phyloP scores from a whole-genome alignment of 176 grass and related monocot species.

The Musa beccarii region DNA sequence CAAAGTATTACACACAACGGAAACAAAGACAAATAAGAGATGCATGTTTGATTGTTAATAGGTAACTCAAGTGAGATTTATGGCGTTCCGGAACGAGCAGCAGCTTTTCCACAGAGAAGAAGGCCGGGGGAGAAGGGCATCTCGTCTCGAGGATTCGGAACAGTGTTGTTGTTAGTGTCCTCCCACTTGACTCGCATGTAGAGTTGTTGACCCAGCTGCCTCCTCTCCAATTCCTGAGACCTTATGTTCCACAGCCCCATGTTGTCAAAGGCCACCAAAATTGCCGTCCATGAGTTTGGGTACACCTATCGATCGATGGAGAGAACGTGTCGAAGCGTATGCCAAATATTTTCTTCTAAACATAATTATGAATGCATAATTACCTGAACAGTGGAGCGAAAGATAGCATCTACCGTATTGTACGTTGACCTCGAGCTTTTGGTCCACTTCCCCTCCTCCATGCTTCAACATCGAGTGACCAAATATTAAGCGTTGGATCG shows the following conservation, averaged over 20 bases:
- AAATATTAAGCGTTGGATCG: too few relatives aligned
- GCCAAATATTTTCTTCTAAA: neutral
- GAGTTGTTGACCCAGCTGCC: neutral
- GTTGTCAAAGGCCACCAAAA: constrained; percentile 1
- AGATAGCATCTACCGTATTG: constrained; percentile 4
- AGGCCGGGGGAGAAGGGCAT: neutral
- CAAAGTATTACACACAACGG: too few relatives aligned
- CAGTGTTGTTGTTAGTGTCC: neutral
- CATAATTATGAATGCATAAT: neutral
- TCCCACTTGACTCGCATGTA: neutral
- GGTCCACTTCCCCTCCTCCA: neutral
- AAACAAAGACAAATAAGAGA: too few relatives aligned
- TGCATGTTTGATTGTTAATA: too few relatives aligned
- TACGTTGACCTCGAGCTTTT: neutral
- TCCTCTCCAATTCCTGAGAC: neutral
- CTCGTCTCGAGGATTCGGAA: neutral
- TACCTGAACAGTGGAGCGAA: neutral
- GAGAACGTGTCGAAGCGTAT: neutral
- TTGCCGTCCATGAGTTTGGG: neutral
- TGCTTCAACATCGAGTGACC: neutral
- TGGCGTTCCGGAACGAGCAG: neutral
- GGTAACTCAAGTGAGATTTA: too few relatives aligned
- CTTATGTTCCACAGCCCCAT: neutral
- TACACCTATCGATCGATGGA: neutral
- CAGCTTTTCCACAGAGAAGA: neutral